A percentile compares a stretch with the other conserved stretches of the same genome.
Evolutionary conservation across 2,329 filamentous ascomycete genomes (phyloP).

Genomic region (Microcyclospora pomicola): DNA sequence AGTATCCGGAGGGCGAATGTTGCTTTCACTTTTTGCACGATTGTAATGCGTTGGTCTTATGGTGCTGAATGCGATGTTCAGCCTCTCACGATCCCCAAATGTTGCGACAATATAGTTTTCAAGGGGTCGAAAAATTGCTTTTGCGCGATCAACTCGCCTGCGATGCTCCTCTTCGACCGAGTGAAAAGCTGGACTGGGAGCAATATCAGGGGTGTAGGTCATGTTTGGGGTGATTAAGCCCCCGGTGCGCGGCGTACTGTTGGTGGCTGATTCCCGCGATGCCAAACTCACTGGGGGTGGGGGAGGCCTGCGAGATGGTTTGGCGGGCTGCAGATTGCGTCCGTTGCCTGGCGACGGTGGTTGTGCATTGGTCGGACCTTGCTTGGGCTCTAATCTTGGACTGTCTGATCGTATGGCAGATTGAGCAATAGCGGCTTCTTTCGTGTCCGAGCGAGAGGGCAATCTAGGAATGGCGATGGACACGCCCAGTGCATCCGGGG

Average conservation of each 20-base stretch:
- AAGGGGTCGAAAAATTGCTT: slow-evolving; percentile 56
- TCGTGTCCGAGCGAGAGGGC: slow-evolving; percentile 13
- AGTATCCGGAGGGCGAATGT: slow-evolving; percentile 17
- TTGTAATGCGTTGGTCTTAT: slow-evolving; percentile 28
- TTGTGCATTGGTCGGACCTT: neutral
- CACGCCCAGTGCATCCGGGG: slow-evolving; percentile 8
- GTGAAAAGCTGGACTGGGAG: too few species aligned
- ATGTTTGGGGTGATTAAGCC: slow-evolving; percentile 4
- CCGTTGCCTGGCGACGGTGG: slow-evolving; percentile 4
- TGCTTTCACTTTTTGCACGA: slow-evolving; percentile 32
- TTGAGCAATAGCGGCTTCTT: slow-evolving; percentile 15
- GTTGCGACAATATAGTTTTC: slow-evolving; percentile 63
- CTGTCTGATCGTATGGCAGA: slow-evolving; percentile 4
- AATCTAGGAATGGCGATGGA: neutral
- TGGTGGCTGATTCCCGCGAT: slow-evolving; percentile 8
- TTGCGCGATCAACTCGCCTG: slow-evolving; percentile 27
- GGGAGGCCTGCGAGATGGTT: slow-evolving; percentile 20
- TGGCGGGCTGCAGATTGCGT: slow-evolving; percentile 15
- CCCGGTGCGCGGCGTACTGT: slow-evolving; percentile 1
- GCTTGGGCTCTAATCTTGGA: neutral
- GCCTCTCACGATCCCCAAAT: slow-evolving; percentile 53
- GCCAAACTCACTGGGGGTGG: slow-evolving; percentile 17
- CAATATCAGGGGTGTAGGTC: slow-evolving; percentile 5
- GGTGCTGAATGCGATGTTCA: slow-evolving; percentile 65
- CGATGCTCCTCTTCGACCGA: slow-evolving; percentile 12